Base-by-base conservation (phyloP, 768 basidiomycete genomes). In the Suillus subalutaceus region DNA sequence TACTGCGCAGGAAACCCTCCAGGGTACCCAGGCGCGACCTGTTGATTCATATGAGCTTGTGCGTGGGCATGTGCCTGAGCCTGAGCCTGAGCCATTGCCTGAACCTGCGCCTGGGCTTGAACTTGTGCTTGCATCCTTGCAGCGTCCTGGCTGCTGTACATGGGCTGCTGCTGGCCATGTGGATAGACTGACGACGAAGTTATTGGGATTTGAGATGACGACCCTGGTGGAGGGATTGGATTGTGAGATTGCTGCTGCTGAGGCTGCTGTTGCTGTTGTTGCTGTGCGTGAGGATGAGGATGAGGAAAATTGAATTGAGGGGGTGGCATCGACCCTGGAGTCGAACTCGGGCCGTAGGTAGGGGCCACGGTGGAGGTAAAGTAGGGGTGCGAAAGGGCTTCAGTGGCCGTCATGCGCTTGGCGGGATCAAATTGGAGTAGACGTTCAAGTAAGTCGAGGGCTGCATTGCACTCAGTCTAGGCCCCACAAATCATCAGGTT, bases 391-490 rank as follows among this genome's bases (percentile, higher is more conserved):
- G 85, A 87, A 64, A 99, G 86, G 0, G 97, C 96, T 55, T 98
- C 93, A 12, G 90, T 89, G 32, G 97, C 97, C 15, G 94, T 92
- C 56, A 96, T 88, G 63, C 97, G 90, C 72, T 94, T 91, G 37
- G 90, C 84, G 2, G 97, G 97, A 74, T 99, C 97, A 73, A 99
- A 99, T 73, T 98, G 96, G 57, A 99, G 87, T 53, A 99, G 88
- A 58, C 90, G 89, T 77, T 99, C 97, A 53, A 99, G 89, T 2
- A 99, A 86, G 78, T 98, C 95, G 74, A 98, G 86, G 30, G 97
- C 97, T 83, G 69, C 38, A 38, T 65, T 35, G 16, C 59, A 43
- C 10, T 60, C 10, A 60, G 64, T 59, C 66, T 16, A 23, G 53
- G 55, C 41, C 60, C 56, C 64, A 66, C n/a, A 66, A 59, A 60